These are phyloP conservation scores for Nicotiana benthamiana DNA, from an alignment of 257 asterid genomes.

Conservation along the genomic window DNA sequence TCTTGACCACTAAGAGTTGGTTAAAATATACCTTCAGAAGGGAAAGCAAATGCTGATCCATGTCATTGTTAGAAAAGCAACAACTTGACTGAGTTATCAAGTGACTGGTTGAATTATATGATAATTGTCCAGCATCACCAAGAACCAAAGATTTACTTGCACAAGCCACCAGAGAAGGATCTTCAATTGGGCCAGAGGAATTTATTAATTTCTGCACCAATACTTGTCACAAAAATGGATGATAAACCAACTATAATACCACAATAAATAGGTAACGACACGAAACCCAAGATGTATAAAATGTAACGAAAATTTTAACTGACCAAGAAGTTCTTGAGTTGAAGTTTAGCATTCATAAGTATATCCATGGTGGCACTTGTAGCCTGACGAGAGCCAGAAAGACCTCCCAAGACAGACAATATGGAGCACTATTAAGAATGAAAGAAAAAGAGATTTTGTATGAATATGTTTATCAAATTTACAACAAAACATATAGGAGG, in stretches of 20 bases:
- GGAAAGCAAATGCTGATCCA: conserved; percentile 68
- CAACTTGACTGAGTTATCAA: conserved; percentile 64
- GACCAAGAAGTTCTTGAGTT: conserved; percentile 73
- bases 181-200: conserved; percentile 64
- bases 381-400: conserved; percentile 39
- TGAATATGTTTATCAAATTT: background rate
- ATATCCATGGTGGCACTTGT: conserved; percentile 45
- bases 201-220: conserved; percentile 51
- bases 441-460: conserved; percentile 2
- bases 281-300: background rate
- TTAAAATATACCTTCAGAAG: conserved; percentile 65
- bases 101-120: conserved; percentile 62
- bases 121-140: conserved; percentile 55
- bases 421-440: conserved; percentile 45
- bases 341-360: conserved; percentile 64
- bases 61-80: conserved; percentile 54
- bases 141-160: conserved; percentile 55
- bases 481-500: background rate
- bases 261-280: background rate
- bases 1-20: background rate
- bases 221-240: conserved; percentile 18
- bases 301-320: conserved; percentile 20
- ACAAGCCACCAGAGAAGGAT: conserved; percentile 72
- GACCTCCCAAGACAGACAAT: conserved; percentile 58
- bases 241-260: background rate